A percentile compares a stretch with the other conserved stretches of the same genome.
Conservation (phyloP, 495 filamentous ascomycete species). For the Annulohypoxylon nitens region DNA sequence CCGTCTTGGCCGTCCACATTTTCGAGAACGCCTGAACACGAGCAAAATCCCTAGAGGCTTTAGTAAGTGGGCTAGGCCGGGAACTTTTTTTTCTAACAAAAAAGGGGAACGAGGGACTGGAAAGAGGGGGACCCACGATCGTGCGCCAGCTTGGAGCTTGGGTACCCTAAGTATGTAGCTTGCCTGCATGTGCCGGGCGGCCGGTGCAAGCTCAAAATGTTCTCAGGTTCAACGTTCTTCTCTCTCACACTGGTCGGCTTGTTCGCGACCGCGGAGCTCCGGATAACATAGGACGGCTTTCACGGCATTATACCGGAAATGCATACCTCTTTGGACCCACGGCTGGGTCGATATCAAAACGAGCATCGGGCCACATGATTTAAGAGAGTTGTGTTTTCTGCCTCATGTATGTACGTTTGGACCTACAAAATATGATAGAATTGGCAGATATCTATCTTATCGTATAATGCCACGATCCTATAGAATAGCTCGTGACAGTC, state of each 20-base stretch:
- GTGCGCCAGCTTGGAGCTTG: slow-evolving; percentile 1
- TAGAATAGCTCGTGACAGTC: slow-evolving; percentile 23
- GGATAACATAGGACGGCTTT: slow-evolving; percentile 7
- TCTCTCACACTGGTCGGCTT: slow-evolving; percentile 5
- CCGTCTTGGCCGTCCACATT: slow-evolving; percentile 6
- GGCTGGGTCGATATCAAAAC: slow-evolving; percentile 32
- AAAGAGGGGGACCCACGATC: slow-evolving; percentile 12
- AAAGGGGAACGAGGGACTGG: no score
- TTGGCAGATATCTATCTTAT: slow-evolving; percentile 14
- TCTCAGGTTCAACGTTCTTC: background rate
- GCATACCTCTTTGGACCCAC: slow-evolving; percentile 17
- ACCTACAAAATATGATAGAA: no score
- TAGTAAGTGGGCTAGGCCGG: background rate
- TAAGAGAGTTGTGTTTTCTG: slow-evolving; percentile 2
- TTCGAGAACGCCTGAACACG: slow-evolving; percentile 14
- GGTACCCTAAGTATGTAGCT: background rate
- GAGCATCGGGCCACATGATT: slow-evolving; percentile 21
- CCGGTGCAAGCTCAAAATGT: slow-evolving; percentile 13
- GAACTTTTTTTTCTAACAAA: background rate
- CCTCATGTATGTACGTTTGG: background rate
- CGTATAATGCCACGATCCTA: background rate
- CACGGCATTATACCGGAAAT: slow-evolving; percentile 35
- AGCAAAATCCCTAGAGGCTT: background rate
- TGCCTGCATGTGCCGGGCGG: slow-evolving; percentile 31
- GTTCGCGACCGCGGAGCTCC: slow-evolving; percentile 35